Evolutionary conservation across 2,329 filamentous ascomycete genomes (phyloP), one percentile per base, ranked within the genome.

Genomic region (Geoglossum cookeanum): DNA sequence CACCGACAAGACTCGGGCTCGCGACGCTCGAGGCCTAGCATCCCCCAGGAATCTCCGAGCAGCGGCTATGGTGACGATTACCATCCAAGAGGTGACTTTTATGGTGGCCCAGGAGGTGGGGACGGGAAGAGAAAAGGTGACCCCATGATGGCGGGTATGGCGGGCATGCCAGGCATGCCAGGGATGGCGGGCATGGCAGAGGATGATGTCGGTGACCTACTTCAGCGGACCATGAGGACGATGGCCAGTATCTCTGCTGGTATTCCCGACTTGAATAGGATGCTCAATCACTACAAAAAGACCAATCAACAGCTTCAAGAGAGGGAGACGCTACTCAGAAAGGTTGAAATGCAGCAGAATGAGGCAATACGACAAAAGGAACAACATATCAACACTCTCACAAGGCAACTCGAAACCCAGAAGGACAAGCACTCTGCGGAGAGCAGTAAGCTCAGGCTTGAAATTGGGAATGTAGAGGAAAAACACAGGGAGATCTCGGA

Each of bases 291-390:
- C 52, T 78, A 76, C 65, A 75, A 73, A 60, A 72, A 73, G 57
- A 74, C 73, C 2, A 73, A 77, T 58, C 72, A 67, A 55, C 74
- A 76, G 62, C 68, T 78, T 9, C 39, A 57, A 27, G 44, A 48
- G 55, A 70, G 74, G 15, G 75, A 77, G 59, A 71, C 73, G 33
- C 68, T 75, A 55, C 71, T 75, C 59, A 74, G 72, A 57, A 70
- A 76, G 58, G 68, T 73, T 22, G 69, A 73, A 59, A 67, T 66
- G 47, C 73, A 77, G 59, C 74, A 78, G 59, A 71, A 75, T 54
- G 73, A 77, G 59, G 71, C 70, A 33, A 63, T 78, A 39, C 72
- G 73, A 65, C 70, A 71, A 56, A 78, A 78, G 62, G 75, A 79
- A 53, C 72, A 69, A 55, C 74, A 78, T 60, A 76, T 79, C 57